Conservation (phyloP, 176 grass and related monocot genomes). For the Oryza australiensis region DNA sequence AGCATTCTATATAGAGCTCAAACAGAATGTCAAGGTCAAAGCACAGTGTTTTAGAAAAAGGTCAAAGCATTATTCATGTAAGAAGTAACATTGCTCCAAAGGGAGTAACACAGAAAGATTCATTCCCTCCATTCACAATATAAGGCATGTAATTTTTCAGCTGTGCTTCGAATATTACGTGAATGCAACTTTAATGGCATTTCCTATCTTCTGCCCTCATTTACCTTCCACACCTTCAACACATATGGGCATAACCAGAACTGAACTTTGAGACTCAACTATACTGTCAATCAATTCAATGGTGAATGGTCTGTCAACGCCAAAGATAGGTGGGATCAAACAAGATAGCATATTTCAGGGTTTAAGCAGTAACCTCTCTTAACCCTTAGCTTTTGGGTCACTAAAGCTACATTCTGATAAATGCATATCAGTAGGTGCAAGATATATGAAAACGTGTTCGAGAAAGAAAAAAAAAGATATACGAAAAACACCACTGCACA, state of each 20-base stretch:
- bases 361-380: background rate
- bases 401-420: slow-evolving; percentile 3
- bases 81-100: background rate
- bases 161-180: background rate
- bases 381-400: background rate
- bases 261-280: slow-evolving; percentile 5
- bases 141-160: background rate
- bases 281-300: background rate
- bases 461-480: no score
- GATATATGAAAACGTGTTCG: background rate
- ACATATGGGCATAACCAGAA: background rate
- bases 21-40: background rate
- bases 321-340: slow-evolving; percentile 23
- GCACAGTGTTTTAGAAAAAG: background rate
- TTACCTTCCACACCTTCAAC: background rate
- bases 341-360: background rate
- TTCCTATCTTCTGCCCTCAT: background rate
- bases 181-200: background rate
- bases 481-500: background rate
- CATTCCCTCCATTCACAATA: background rate
- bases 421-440: background rate
- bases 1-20: background rate
- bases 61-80: background rate
- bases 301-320: background rate
- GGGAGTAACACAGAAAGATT: background rate